A percentile compares a stretch with the other conserved stretches of the same genome.
These are phyloP conservation scores for Psidium guajava DNA, from an alignment of 345 rosid genomes.

Conservation along the genomic window DNA sequence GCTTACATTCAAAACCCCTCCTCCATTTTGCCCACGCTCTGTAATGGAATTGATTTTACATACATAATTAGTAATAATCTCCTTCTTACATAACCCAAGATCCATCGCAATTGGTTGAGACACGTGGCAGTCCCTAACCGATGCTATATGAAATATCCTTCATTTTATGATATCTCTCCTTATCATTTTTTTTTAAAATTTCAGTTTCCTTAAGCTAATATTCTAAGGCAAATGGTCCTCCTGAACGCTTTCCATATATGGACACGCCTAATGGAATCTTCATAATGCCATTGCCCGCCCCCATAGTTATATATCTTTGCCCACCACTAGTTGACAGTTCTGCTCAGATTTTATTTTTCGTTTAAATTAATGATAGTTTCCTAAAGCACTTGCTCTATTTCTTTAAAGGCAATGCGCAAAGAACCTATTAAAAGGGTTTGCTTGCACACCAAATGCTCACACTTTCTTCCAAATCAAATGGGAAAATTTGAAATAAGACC, in stretches of 20 bases:
- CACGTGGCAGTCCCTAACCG: not conserved
- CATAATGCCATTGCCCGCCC: not conserved
- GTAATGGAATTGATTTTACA: not conserved
- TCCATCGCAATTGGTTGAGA: not conserved
- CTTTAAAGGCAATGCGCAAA: not conserved
- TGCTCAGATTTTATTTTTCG: not conserved
- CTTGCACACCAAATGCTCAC: not conserved
- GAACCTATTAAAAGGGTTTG: not conserved
- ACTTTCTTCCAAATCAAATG: not conserved
- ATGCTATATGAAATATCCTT: not conserved
- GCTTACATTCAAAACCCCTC: not conserved
- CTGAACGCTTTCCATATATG: not conserved
- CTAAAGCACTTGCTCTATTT: not conserved
- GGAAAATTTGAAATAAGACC: too few species aligned
- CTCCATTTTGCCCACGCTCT: not conserved
- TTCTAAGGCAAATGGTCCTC: not conserved
- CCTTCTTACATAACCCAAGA: not conserved
- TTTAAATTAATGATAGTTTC: not conserved
- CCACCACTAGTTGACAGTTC: not conserved
- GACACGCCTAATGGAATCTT: not conserved
- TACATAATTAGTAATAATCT: not conserved
- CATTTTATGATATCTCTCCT: not conserved
- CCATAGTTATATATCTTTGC: not conserved
- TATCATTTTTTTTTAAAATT: not conserved
- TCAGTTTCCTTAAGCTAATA: not conserved